Percentiles rank a stretch among this genome's conserved stretches.
Evolutionary conservation across 768 basidiomycete genomes (phyloP).

Genomic region (Sutorius australiensis): DNA sequence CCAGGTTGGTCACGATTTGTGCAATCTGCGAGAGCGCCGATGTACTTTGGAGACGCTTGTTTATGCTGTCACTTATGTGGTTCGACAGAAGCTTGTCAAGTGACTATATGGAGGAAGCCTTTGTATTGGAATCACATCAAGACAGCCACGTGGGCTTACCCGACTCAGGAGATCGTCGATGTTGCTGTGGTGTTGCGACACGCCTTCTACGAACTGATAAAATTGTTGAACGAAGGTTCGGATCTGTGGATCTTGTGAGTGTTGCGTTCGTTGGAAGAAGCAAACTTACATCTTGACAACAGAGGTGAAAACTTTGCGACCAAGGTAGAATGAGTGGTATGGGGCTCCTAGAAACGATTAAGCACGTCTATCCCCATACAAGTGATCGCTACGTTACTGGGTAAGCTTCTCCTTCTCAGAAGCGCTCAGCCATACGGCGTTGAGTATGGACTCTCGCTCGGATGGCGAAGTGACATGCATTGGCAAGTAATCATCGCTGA

Average conservation of each 20-base stretch:
- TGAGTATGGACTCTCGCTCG: constrained; percentile 73
- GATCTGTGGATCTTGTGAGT: constrained; percentile 46
- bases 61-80: constrained; percentile 73
- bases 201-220: constrained; percentile 94
- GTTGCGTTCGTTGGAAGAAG: background rate
- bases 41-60: constrained; percentile 66
- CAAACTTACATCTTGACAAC: constrained; percentile 75
- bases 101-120: constrained; percentile 47
- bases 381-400: constrained; percentile 36
- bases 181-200: constrained; percentile 85
- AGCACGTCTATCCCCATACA: background rate
- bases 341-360: constrained; percentile 42
- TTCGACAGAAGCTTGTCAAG: constrained; percentile 78
- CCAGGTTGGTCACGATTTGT: constrained; percentile 88
- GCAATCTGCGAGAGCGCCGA: constrained; percentile 86
- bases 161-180: constrained; percentile 89
- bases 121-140: constrained; percentile 1
- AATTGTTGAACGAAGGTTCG: constrained; percentile 90
- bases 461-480: constrained; percentile 65
- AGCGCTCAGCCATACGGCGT: constrained; percentile 77
- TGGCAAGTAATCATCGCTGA: constrained; percentile 83
- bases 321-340: constrained; percentile 81
- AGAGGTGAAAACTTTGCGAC: constrained; percentile 94
- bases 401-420: constrained; percentile 57
- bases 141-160: constrained; percentile 39